A percentile compares a stretch with the other conserved stretches of the same genome.
Conservation (phyloP, 192 early-diverging fungal genomes). For the Rhizophagus prolifer region DNA sequence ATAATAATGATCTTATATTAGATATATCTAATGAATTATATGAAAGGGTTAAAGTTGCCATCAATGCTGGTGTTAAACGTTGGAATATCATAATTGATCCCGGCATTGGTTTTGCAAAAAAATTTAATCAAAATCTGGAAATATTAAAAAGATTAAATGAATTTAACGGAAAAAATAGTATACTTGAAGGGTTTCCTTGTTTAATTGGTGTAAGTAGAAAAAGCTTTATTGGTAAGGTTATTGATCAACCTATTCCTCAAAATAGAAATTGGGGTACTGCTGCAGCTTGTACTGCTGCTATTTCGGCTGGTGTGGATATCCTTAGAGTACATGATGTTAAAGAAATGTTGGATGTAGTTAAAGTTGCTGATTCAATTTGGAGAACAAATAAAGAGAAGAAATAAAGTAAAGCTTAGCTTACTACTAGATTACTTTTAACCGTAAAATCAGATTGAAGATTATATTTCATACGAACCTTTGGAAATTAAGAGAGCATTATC, state of each 20-base stretch:
- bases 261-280: conserved; percentile 87
- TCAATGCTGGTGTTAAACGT: conserved; percentile 78
- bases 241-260: conserved; percentile 62
- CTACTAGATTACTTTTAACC: too few species aligned
- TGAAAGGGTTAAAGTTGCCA: conserved; percentile 63
- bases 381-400: not conserved
- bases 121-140: conserved; percentile 81
- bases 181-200: conserved; percentile 72
- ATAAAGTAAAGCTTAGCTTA: too few species aligned
- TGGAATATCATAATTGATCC: conserved; percentile 99
- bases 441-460: too few species aligned
- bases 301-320: conserved; percentile 80
- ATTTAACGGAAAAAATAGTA: conserved; percentile 49
- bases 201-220: conserved; percentile 93
- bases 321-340: conserved; percentile 94
- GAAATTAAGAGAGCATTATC: too few species aligned
- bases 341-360: conserved; percentile 88
- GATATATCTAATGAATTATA: conserved; percentile 73
- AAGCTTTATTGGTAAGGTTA: conserved; percentile 83
- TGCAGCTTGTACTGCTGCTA: conserved; percentile 77
- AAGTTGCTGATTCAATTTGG: conserved; percentile 71
- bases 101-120: conserved; percentile 97
- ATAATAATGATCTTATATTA: conserved; percentile 66
- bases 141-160: conserved; percentile 72
- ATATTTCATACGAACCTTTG: too few species aligned